Percentiles rank a stretch among this genome's conserved stretches.
These are phyloP conservation scores for Macadamia tetraphylla DNA, from an alignment of 164 flowering plant species.

Conservation along the genomic window DNA sequence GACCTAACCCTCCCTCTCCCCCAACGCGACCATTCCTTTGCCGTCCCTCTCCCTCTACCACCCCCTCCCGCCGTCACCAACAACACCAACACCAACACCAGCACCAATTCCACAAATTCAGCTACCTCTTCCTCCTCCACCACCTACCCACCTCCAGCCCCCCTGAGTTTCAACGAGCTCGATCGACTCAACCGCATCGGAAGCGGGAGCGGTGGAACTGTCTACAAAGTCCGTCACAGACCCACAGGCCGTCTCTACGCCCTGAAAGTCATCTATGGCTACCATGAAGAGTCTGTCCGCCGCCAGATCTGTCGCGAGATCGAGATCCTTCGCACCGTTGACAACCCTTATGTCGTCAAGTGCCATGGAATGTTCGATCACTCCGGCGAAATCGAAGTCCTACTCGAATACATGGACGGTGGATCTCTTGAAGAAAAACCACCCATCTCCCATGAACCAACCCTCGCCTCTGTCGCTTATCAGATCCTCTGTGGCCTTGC, in stretches of 20 bases:
- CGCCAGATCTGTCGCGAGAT: conserved; percentile 83
- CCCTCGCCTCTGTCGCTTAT: conserved; percentile 41
- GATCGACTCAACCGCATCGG: conserved; percentile 64
- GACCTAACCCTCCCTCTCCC: conserved; percentile 75
- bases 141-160: not conserved
- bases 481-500: conserved; percentile 60
- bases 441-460: conserved; percentile 34
- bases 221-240: conserved; percentile 69
- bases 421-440: conserved; percentile 65
- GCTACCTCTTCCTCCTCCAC: conserved; percentile 13
- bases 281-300: conserved; percentile 71
- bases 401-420: conserved; percentile 82
- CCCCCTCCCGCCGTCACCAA: conserved; percentile 11
- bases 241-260: conserved; percentile 50
- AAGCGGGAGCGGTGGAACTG: conserved; percentile 79
- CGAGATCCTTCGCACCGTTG: conserved; percentile 70
- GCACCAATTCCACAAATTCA: conserved; percentile 1
- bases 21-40: conserved; percentile 50
- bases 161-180: conserved; percentile 45
- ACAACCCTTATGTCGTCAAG: conserved; percentile 64
- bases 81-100: too few species aligned
- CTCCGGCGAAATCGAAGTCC: conserved; percentile 75
- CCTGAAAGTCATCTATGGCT: conserved; percentile 80
- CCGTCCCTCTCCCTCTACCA: conserved; percentile 78
- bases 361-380: conserved; percentile 77